Percentiles rank a stretch among this genome's conserved stretches.
phyloP scores from a whole-genome alignment of 2,329 filamentous ascomycete genomes.

The Metarhizium robertsii region DNA sequence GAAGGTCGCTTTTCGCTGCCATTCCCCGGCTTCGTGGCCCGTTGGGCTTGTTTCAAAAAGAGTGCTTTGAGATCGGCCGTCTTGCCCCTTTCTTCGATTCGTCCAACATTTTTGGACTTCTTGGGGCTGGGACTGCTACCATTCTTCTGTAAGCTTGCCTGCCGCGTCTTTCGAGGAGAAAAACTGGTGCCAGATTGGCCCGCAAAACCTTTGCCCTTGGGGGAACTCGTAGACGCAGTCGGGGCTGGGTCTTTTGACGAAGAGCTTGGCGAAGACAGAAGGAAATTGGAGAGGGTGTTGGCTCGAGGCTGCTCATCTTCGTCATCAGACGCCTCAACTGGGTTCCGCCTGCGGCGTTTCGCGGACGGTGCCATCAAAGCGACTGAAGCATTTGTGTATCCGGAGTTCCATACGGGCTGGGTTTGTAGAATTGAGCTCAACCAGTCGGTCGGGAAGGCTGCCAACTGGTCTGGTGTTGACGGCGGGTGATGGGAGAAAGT shows the following conservation, averaged over 20 bases:
- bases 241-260: constrained; percentile 21
- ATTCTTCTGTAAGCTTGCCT: constrained; percentile 12
- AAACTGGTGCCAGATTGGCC: constrained; percentile 6
- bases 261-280: constrained; percentile 42
- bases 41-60: constrained; percentile 53
- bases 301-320: constrained; percentile 34
- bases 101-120: constrained; percentile 29
- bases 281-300: constrained; percentile 43
- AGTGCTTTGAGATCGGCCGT: constrained; percentile 48
- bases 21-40: constrained; percentile 26
- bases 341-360: constrained; percentile 50
- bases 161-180: constrained; percentile 14
- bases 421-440: background rate
- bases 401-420: constrained; percentile 13
- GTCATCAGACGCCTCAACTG: constrained; percentile 40
- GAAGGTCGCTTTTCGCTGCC: constrained; percentile 18
- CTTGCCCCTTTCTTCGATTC: constrained; percentile 39
- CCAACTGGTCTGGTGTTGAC: background rate
- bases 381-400: constrained; percentile 16
- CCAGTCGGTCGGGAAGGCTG: background rate
- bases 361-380: constrained; percentile 46
- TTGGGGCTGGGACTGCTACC: constrained; percentile 24
- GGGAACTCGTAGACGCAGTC: constrained; percentile 31
- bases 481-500: constrained; percentile 3
- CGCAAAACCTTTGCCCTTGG: constrained; percentile 19